These are phyloP conservation scores for Linnemannia hyalina DNA, from an alignment of 192 early-diverging fungal species.

Conservation along the genomic window DNA sequence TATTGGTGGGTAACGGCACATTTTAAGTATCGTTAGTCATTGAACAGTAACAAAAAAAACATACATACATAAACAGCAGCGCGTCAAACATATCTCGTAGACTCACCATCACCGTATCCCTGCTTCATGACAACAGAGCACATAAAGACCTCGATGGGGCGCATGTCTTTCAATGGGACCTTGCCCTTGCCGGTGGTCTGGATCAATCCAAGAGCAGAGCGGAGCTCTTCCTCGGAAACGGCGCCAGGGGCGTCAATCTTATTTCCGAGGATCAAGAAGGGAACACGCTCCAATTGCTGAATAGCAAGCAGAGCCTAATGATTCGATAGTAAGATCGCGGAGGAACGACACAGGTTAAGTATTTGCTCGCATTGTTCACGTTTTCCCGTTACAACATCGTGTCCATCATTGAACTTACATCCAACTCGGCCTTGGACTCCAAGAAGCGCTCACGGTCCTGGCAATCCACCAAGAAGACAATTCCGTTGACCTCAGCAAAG, in stretches of 20 bases:
- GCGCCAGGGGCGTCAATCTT: constrained; percentile 96
- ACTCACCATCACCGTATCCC: constrained; percentile 92
- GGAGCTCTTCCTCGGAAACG: constrained; percentile 91
- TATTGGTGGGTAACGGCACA: constrained; percentile 10
- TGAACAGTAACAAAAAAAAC: not conserved
- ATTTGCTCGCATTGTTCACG: not conserved
- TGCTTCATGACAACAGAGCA: constrained; percentile 97
- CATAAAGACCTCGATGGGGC: constrained; percentile 99
- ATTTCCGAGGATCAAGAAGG: constrained; percentile 97
- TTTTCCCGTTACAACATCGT: not conserved
- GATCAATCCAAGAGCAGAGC: constrained; percentile 88
- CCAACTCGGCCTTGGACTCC: constrained; percentile 94
- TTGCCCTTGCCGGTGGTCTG: constrained; percentile 99
- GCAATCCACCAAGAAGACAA: constrained; percentile 97
- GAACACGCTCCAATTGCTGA: constrained; percentile 78
- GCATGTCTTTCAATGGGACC: constrained; percentile 88
- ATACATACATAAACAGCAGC: not conserved
- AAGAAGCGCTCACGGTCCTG: constrained; percentile 85
- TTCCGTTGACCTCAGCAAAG: constrained; percentile 97
- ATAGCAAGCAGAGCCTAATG: constrained; percentile 64
- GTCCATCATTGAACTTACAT: constrained; percentile 64
- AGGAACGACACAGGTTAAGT: not conserved
- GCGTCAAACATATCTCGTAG: not conserved
- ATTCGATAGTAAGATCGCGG: not conserved
- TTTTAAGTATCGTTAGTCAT: not conserved